phyloP scores from a whole-genome alignment of 345 rosid genomes.

The Eucalyptus pauciflora region DNA sequence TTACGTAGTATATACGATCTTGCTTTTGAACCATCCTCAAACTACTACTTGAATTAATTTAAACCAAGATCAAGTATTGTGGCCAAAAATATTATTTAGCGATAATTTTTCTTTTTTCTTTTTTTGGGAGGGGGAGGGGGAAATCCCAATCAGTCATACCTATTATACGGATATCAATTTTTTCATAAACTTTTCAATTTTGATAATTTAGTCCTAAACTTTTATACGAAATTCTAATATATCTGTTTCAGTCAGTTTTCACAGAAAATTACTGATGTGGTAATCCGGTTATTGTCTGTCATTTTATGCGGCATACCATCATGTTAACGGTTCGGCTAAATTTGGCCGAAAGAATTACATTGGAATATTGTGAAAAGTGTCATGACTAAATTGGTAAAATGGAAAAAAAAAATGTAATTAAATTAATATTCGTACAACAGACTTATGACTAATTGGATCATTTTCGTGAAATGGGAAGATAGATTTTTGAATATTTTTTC shows the following conservation, averaged over 20 bases:
- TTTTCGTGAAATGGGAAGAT: not conserved
- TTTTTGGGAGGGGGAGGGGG: not conserved
- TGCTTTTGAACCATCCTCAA: not conserved
- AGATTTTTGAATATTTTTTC: not conserved
- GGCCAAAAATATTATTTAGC: not conserved
- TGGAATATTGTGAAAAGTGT: fast-evolving
- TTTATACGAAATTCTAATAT: fast-evolving
- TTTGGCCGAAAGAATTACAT: too few species aligned
- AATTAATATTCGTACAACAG: not conserved
- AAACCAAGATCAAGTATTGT: not conserved
- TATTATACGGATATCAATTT: not conserved
- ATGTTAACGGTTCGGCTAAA: too few species aligned
- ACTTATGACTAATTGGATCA: not conserved
- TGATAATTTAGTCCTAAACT: not conserved
- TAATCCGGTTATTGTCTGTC: too few species aligned
- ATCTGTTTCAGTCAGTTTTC: fast-evolving
- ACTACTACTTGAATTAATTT: not conserved
- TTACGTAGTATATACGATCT: not conserved
- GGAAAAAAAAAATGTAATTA: not conserved
- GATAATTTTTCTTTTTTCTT: not conserved
- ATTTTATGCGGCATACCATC: too few species aligned
- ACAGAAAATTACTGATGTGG: not conserved
- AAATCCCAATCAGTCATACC: fast-evolving
- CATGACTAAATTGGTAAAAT: not conserved
- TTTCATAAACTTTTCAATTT: not conserved